A percentile compares a stretch with the other conserved stretches of the same genome.
Evolutionary conservation across 352 stramenopile genomes (phyloP).

Genomic region (Phytophthora rubi): DNA sequence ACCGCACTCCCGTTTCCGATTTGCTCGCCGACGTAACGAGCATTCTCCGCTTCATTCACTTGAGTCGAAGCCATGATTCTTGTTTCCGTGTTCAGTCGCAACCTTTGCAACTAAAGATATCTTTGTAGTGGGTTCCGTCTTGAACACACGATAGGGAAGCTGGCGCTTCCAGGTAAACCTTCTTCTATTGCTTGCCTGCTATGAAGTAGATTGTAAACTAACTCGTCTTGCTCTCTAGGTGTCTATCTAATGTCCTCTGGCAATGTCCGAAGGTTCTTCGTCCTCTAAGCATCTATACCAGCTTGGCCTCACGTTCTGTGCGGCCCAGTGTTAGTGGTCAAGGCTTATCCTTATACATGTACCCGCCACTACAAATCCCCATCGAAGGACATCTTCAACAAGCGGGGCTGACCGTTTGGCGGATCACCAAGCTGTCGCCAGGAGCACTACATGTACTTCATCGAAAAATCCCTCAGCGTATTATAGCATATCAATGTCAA

Average conservation of each 20-base stretch:
- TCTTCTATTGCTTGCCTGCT: no score
- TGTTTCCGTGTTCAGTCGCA: conserved; percentile 20
- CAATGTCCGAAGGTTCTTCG: no score
- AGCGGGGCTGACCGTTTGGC: background rate
- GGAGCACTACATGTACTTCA: background rate
- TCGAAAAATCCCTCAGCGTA: background rate
- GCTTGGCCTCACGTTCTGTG: no score
- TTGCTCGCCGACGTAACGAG: conserved; percentile 1
- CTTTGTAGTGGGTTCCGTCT: background rate
- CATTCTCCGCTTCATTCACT: background rate
- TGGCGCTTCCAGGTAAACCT: no score
- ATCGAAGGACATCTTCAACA: background rate
- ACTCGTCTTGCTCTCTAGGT: no score
- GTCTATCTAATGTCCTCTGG: no score
- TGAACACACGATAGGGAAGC: no score
- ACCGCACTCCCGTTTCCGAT: background rate
- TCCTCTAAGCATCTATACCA: no score
- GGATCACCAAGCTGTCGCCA: background rate
- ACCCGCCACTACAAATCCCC: background rate
- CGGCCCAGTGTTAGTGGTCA: no score
- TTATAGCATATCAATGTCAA: conserved; percentile 2
- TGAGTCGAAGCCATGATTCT: background rate
- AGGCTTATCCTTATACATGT: no score
- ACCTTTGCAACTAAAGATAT: conserved; percentile 29
- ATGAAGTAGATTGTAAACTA: no score